Conservation (phyloP, 768 basidiomycete species). For the Suillus tomentosus region DNA sequence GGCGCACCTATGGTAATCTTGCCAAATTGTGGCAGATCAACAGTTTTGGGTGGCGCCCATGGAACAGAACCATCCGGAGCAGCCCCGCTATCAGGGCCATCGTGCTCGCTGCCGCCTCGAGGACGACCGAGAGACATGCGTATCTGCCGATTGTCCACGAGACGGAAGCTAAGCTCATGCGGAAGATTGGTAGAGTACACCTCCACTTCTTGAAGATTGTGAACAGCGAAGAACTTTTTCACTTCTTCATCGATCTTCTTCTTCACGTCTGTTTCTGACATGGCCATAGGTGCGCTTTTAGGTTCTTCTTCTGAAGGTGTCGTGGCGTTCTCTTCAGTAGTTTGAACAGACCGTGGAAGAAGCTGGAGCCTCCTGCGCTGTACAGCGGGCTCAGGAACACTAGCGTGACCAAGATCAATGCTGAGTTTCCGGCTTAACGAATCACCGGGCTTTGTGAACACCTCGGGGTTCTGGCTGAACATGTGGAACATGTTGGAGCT, state of each 20-base stretch:
- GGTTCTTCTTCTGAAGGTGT: slow-evolving; percentile 53
- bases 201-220: slow-evolving; percentile 85
- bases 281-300: slow-evolving; percentile 42
- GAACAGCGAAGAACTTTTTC: slow-evolving; percentile 86
- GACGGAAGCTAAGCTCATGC: slow-evolving; percentile 55
- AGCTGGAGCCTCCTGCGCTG: slow-evolving; percentile 76
- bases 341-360: slow-evolving; percentile 69
- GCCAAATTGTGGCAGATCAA: slow-evolving; percentile 71
- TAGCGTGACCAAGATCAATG: slow-evolving; percentile 48
- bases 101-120: slow-evolving; percentile 80
- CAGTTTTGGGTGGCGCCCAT: too few relatives aligned
- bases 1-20: slow-evolving; percentile 71
- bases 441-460: slow-evolving; percentile 51
- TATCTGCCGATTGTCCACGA: slow-evolving; percentile 73
- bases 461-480: slow-evolving; percentile 36
- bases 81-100: slow-evolving; percentile 82
- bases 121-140: slow-evolving; percentile 92
- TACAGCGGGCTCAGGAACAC: slow-evolving; percentile 45
- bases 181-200: slow-evolving; percentile 81
- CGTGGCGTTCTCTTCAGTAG: slow-evolving; percentile 45
- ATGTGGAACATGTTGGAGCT: slow-evolving; percentile 48
- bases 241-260: slow-evolving; percentile 79
- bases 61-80: too few relatives aligned
- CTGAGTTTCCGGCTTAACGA: slow-evolving; percentile 52
- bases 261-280: slow-evolving; percentile 69